A percentile compares a stretch with the other conserved stretches of the same genome.
Conservation (phyloP, 352 stramenopile genomes). For the Globisporangium canariense region DNA sequence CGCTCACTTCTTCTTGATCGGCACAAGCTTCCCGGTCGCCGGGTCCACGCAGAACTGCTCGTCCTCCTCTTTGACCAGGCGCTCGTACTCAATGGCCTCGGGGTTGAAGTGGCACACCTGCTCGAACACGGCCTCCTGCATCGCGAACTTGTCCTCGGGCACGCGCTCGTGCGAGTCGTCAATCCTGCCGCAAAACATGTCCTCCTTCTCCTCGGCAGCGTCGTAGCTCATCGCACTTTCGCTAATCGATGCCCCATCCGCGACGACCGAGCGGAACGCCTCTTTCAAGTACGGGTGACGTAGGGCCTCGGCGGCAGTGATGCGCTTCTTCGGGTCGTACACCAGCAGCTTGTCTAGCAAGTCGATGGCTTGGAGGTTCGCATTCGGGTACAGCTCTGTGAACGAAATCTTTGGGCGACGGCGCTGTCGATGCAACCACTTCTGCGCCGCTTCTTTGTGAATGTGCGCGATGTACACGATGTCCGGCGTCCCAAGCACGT, state of each 20-base stretch:
- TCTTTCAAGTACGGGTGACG: conserved; percentile 92
- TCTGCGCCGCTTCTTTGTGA: conserved; percentile 67
- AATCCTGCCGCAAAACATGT: conserved; percentile 61
- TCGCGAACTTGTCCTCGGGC: conserved; percentile 47
- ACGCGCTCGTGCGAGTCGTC: conserved; percentile 74
- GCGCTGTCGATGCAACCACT: conserved; percentile 66
- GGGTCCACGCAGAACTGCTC: conserved; percentile 58
- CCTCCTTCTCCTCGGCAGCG: conserved; percentile 49
- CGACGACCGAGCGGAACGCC: conserved; percentile 48
- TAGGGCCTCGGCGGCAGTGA: conserved; percentile 92
- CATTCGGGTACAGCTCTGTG: conserved; percentile 71
- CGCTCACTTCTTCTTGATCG: conserved; percentile 23
- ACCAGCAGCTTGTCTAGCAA: conserved; percentile 70
- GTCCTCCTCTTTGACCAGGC: conserved; percentile 53
- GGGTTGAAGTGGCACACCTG: conserved; percentile 79
- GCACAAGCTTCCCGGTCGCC: conserved; percentile 52
- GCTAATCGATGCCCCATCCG: conserved; percentile 14
- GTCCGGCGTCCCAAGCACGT: conserved; percentile 88
- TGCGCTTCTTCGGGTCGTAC: conserved; percentile 57
- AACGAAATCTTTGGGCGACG: conserved; percentile 57
- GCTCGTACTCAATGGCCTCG: conserved; percentile 61
- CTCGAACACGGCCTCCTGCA: conserved; percentile 80
- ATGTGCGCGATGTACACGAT: conserved; percentile 56
- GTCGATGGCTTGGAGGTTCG: conserved; percentile 65
- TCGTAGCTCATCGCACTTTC: conserved; percentile 33